phyloP scores from a whole-genome alignment of 805 yeast genomes.

The Candida alai region DNA sequence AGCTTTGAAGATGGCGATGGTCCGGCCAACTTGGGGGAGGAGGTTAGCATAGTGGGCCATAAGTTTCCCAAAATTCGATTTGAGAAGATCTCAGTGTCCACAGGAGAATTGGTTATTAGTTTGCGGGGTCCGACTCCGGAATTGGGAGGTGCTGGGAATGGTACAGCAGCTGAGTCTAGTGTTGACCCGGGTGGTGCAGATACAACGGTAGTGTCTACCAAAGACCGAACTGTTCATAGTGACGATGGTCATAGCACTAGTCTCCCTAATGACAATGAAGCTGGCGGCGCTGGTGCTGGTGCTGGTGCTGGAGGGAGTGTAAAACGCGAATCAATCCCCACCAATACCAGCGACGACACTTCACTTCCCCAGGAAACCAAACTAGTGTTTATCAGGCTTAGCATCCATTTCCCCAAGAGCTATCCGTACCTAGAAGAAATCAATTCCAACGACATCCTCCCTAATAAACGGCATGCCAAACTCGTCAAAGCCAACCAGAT shows the following conservation, averaged over 20 bases:
- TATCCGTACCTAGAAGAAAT: conserved; percentile 66
- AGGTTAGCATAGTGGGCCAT: conserved; percentile 81
- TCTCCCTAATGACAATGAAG: background rate
- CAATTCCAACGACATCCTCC: conserved; percentile 12
- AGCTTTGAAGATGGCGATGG: conserved; percentile 22
- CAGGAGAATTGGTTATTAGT: conserved; percentile 76
- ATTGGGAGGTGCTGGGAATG: background rate
- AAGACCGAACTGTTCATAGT: conserved; percentile 1
- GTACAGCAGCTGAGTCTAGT: background rate
- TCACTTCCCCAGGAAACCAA: conserved; percentile 26
- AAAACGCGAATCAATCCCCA: background rate
- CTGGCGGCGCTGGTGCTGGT: conserved; percentile 4
- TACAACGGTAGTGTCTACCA: conserved; percentile 3
- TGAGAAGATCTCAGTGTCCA: conserved; percentile 83
- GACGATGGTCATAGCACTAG: conserved; percentile 1
- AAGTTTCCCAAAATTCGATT: conserved; percentile 83
- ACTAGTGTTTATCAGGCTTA: conserved; percentile 64
- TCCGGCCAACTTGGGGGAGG: conserved; percentile 80
- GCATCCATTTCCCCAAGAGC: conserved; percentile 61
- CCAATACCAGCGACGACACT: background rate
- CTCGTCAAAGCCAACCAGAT: conserved; percentile 21
- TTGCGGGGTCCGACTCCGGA: conserved; percentile 55
- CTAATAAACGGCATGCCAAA: conserved; percentile 14
- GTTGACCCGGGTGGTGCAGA: conserved; percentile 4
- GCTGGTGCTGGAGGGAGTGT: background rate